Percentiles rank a stretch among this genome's conserved stretches.
These are phyloP conservation scores for Phytophthora vignae DNA, from an alignment of 352 stramenopile genomes.

Conservation along the genomic window DNA sequence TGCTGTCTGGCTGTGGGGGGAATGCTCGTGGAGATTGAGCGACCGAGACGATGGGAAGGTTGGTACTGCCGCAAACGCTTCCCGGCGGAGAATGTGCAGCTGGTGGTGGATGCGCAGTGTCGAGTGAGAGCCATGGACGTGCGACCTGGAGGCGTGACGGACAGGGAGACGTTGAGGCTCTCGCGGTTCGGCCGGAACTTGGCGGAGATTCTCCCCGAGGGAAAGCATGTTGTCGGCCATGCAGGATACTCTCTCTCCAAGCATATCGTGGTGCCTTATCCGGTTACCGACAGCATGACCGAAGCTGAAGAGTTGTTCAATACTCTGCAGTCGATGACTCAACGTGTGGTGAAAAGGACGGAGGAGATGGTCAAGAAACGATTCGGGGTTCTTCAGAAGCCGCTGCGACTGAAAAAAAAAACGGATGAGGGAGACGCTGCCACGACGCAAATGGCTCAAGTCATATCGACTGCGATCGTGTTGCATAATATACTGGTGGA, in stretches of 20 bases:
- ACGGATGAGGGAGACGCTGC: slow-evolving; percentile 31
- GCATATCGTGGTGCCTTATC: slow-evolving; percentile 30
- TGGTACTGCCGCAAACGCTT: slow-evolving; percentile 34
- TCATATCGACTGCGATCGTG: slow-evolving; percentile 29
- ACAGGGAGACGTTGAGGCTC: slow-evolving; percentile 25
- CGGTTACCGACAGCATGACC: slow-evolving; percentile 5
- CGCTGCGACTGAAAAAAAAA: slow-evolving; percentile 22
- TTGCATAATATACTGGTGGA: slow-evolving; percentile 31
- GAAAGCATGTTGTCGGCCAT: slow-evolving; percentile 32
- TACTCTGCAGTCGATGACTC: slow-evolving; percentile 5
- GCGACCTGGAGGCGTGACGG: slow-evolving; percentile 25
- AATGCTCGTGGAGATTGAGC: slow-evolving; percentile 33
- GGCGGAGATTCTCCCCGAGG: slow-evolving; percentile 22
- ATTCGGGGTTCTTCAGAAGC: slow-evolving; percentile 31
- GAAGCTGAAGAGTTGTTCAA: slow-evolving; percentile 30
- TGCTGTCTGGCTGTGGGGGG: slow-evolving; percentile 33
- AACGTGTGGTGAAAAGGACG: slow-evolving; percentile 20
- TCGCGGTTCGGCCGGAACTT: slow-evolving; percentile 28
- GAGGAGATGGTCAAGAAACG: slow-evolving; percentile 34
- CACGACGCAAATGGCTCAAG: slow-evolving; percentile 32
- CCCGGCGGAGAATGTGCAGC: slow-evolving; percentile 33
- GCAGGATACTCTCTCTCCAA: slow-evolving; percentile 24
- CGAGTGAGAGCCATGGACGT: slow-evolving; percentile 32
- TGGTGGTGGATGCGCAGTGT: slow-evolving; percentile 34
- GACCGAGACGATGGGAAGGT: slow-evolving; percentile 23